A percentile compares a stretch with the other conserved stretches of the same genome.
Evolutionary conservation across 345 rosid species (phyloP).

Genomic region (Arabidopsis arenosa): DNA sequence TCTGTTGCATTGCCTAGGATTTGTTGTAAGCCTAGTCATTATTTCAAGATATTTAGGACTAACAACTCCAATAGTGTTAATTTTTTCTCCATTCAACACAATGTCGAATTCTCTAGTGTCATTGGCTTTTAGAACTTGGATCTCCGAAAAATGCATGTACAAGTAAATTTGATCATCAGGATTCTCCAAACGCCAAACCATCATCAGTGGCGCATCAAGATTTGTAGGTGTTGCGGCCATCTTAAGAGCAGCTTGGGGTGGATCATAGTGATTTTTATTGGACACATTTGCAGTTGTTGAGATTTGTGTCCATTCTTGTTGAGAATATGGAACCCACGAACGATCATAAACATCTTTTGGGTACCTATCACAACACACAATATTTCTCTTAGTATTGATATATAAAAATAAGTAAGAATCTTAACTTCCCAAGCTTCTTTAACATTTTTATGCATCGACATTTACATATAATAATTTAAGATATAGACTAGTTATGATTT

Average conservation of each 20-base stretch:
- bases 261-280: constrained; percentile 30
- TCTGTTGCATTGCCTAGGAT: constrained; percentile 13
- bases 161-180: constrained; percentile 35
- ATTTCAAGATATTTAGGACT: constrained; percentile 32
- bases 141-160: constrained; percentile 29
- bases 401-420: neutral
- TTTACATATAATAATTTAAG: neutral
- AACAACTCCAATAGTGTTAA: neutral
- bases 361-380: constrained; percentile 40
- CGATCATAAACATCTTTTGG: constrained; percentile 46
- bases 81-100: constrained; percentile 35
- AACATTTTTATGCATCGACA: neutral
- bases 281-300: constrained; percentile 25
- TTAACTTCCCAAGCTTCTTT: neutral
- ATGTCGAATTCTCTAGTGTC: constrained; percentile 40
- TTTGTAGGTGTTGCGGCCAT: constrained; percentile 46
- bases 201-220: constrained; percentile 6
- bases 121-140: constrained; percentile 26
- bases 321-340: constrained; percentile 35
- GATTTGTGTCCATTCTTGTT: constrained; percentile 29
- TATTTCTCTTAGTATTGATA: neutral
- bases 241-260: constrained; percentile 43
- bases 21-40: constrained; percentile 12
- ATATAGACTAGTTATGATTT: neutral
- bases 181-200: constrained; percentile 25